phyloP scores from a whole-genome alignment of 2,329 filamentous ascomycete species.

The Apiospora arundinis region DNA sequence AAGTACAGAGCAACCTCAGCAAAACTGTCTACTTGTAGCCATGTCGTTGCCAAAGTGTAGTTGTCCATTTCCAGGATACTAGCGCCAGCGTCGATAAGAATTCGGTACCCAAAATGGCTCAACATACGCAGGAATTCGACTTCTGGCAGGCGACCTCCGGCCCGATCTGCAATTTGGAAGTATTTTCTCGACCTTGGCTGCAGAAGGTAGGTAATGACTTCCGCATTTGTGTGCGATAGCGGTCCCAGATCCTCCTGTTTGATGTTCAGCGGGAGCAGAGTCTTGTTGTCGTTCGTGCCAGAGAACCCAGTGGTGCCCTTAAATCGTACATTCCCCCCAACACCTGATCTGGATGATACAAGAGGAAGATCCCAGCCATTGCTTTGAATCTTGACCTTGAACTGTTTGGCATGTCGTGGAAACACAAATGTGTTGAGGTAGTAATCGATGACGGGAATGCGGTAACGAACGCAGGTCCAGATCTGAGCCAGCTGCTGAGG shows the following conservation, averaged over 20 bases:
- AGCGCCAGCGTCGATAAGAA: slow-evolving; percentile 70
- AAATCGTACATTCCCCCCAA: neutral
- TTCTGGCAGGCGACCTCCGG: slow-evolving; percentile 51
- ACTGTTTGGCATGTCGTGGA: slow-evolving; percentile 68
- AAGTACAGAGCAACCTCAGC: slow-evolving; percentile 62
- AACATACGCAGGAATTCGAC: slow-evolving; percentile 51
- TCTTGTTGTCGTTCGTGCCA: slow-evolving; percentile 71
- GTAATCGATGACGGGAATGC: slow-evolving; percentile 60
- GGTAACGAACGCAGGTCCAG: slow-evolving; percentile 56
- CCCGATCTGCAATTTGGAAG: slow-evolving; percentile 39
- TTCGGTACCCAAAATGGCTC: slow-evolving; percentile 44
- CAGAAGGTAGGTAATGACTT: slow-evolving; percentile 60
- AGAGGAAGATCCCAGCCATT: slow-evolving; percentile 73
- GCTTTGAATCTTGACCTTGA: slow-evolving; percentile 65
- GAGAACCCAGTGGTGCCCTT: slow-evolving; percentile 66
- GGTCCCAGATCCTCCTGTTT: slow-evolving; percentile 63
- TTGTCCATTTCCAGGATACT: slow-evolving; percentile 69
- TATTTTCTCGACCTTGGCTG: slow-evolving; percentile 44
- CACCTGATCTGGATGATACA: slow-evolving; percentile 32
- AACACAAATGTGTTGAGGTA: slow-evolving; percentile 71
- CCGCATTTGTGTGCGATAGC: slow-evolving; percentile 66
- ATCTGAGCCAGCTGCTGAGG: slow-evolving; percentile 54
- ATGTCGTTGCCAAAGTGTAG: slow-evolving; percentile 51
- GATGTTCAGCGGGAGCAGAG: slow-evolving; percentile 66
- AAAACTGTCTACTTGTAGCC: slow-evolving; percentile 54